Base-by-base conservation (phyloP, 2,329 filamentous ascomycete species). In the Albophoma yamanashiensis region DNA sequence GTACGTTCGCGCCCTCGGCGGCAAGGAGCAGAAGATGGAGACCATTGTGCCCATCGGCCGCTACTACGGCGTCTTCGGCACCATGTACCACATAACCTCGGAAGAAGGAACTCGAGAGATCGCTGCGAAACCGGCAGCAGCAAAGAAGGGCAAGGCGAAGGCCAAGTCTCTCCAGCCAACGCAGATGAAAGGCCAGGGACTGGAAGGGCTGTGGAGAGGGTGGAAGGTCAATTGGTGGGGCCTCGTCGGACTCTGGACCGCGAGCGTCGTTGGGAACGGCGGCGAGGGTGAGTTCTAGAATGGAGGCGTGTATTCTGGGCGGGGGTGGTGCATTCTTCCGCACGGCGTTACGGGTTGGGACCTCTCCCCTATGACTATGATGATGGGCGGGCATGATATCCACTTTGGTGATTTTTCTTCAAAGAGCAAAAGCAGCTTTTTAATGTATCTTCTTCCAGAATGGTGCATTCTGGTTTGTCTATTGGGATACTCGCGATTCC, bases 51-150 rank as follows among this genome's bases (percentile, higher is more conserved):
- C 89, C 2, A 80, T 90, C 0, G 92, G 92, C 2, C 84, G 84
- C 4, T 99, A 96, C 72, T 80, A 84, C 40, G 94, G 94, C n/a
- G 81, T 96, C 1, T 72, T 94, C n/a, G 90, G 91, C 3, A 97
- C 93, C 2, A 92, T 97, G 83, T 93, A 91, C 79, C 84, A 84
- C 62, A 94, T 99, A 62, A 82, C 89, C 1, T 82, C 87, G 42
- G 89, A 95, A 67, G 94, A 99, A 72, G 94, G 94, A 9, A 79
- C 78, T 62, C 78, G 84, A 11, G 74, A 80, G 65, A 73, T 79
- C 43, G 67, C 76, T 57, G 66, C 73, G 56, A 64, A 68, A 60
- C 62, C 73, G 64, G 61, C 69, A 42, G 65, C 64, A 43, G 64
- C 72, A 65, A 71, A 69, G 61, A 71, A 71, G 60, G 68, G 64